A percentile compares a stretch with the other conserved stretches of the same genome.
phyloP scores from a whole-genome alignment of 495 filamentous ascomycete genomes.

The Aspergillus haitiensis region DNA sequence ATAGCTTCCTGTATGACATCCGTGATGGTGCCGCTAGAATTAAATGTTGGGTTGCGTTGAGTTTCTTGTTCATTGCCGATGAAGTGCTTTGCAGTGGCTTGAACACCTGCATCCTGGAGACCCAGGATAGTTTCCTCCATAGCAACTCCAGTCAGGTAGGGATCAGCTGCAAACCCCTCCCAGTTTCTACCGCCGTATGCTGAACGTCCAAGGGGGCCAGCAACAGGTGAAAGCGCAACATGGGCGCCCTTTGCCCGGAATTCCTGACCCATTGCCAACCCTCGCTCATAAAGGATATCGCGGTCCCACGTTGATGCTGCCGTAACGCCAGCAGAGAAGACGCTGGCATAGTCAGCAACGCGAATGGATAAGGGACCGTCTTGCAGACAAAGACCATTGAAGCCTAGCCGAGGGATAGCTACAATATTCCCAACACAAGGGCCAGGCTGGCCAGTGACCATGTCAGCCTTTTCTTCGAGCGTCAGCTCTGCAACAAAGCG shows the following conservation, averaged over 20 bases:
- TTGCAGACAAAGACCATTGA: constrained; percentile 61
- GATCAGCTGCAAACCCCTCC: constrained; percentile 78
- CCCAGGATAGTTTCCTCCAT: constrained; percentile 62
- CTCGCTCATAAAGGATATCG: constrained; percentile 49
- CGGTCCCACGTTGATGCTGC: constrained; percentile 60
- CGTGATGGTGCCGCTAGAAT: constrained; percentile 22
- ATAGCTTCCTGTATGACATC: constrained; percentile 12
- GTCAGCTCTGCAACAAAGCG: constrained; percentile 57
- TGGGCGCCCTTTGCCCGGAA: constrained; percentile 58
- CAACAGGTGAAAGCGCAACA: constrained; percentile 59
- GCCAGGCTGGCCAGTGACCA: constrained; percentile 39
- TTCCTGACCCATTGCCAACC: constrained; percentile 54
- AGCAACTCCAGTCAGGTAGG: constrained; percentile 62
- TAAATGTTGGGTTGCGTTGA: constrained; percentile 49
- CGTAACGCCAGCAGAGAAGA: constrained; percentile 21
- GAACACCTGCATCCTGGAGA: constrained; percentile 48
- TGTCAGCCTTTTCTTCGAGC: constrained; percentile 57
- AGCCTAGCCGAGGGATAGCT: constrained; percentile 53
- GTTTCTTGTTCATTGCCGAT: constrained; percentile 84
- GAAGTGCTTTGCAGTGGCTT: constrained; percentile 56
- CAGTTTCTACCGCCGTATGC: constrained; percentile 81
- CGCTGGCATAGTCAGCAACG: constrained; percentile 37
- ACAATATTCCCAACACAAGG: constrained; percentile 60
- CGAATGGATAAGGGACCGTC: constrained; percentile 38
- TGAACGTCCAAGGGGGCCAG: constrained; percentile 73